Evolutionary conservation across 805 yeast genomes (phyloP).

Genomic region (Teunomyces stri): DNA sequence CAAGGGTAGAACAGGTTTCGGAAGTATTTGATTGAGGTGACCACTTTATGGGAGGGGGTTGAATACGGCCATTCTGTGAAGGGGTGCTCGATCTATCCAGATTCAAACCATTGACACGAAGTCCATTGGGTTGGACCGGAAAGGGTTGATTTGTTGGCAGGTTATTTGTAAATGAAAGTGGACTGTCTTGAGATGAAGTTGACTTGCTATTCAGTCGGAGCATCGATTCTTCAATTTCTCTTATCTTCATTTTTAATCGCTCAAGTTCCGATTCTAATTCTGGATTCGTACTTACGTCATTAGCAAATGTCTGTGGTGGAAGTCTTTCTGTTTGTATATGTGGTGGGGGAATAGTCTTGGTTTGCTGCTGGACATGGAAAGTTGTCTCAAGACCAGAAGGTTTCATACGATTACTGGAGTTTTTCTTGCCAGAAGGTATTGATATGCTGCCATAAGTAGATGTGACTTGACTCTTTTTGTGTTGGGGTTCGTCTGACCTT

Average conservation of each 20-base stretch:
- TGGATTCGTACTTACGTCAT: not conserved
- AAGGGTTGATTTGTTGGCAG: not conserved
- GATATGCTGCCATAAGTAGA: not conserved
- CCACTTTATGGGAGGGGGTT: constrained; percentile 7
- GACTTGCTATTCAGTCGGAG: not conserved
- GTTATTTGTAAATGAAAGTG: not conserved
- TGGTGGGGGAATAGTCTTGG: not conserved
- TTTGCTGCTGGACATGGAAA: not conserved
- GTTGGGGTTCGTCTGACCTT: not conserved
- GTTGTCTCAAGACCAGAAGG: not conserved
- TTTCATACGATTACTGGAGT: not conserved
- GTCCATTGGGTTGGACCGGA: not conserved
- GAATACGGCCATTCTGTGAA: not conserved
- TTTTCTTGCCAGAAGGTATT: not conserved
- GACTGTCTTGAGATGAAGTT: not conserved
- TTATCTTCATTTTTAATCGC: constrained; percentile 37
- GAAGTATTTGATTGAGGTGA: not conserved
- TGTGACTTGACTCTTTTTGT: not conserved
- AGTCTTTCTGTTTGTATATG: not conserved
- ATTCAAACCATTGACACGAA: not conserved
- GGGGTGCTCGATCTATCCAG: not conserved
- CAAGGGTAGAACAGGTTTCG: not conserved
- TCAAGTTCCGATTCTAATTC: constrained; percentile 22
- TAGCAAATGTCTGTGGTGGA: not conserved
- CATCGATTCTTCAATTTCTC: constrained; percentile 42